These are phyloP conservation scores for Clitoria ternatea DNA, from an alignment of 306 rosid genomes.

Conservation along the genomic window DNA sequence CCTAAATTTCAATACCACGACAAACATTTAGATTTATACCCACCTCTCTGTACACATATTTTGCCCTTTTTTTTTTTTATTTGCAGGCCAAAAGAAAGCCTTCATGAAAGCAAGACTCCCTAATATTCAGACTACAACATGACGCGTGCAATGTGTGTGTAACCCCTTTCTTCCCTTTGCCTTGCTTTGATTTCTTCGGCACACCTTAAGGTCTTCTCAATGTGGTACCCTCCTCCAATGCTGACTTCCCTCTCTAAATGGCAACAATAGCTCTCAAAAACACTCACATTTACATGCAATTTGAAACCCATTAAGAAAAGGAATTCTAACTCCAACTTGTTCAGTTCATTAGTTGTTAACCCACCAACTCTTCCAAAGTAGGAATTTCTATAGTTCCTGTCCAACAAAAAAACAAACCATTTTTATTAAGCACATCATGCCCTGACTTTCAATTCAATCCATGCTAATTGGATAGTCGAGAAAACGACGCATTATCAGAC, in stretches of 20 bases:
- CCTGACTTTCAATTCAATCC: constrained; percentile 9
- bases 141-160: constrained; percentile 44
- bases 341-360: constrained; percentile 63
- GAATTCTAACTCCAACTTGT: constrained; percentile 72
- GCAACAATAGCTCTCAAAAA: constrained; percentile 85
- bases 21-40: constrained; percentile 1
- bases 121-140: constrained; percentile 33
- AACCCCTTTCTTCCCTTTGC: constrained; percentile 43
- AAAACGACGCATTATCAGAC: not conserved
- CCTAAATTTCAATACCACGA: not conserved
- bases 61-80: not conserved
- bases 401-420: not conserved
- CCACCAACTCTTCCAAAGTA: constrained; percentile 93
- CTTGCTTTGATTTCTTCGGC: constrained; percentile 73
- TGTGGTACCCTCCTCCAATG: constrained; percentile 85
- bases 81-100: not conserved
- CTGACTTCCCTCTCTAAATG: constrained; percentile 91
- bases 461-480: not conserved
- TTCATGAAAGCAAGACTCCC: not conserved
- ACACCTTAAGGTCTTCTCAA: constrained; percentile 74
- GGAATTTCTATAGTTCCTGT: constrained; percentile 83
- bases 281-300: constrained; percentile 89
- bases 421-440: not conserved
- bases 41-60: not conserved
- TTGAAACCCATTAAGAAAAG: constrained; percentile 82